Evolutionary conservation across 805 yeast genomes (phyloP), one percentile per base, ranked within the genome.

Genomic region (Cyberlindnera euphorbiiphila): DNA sequence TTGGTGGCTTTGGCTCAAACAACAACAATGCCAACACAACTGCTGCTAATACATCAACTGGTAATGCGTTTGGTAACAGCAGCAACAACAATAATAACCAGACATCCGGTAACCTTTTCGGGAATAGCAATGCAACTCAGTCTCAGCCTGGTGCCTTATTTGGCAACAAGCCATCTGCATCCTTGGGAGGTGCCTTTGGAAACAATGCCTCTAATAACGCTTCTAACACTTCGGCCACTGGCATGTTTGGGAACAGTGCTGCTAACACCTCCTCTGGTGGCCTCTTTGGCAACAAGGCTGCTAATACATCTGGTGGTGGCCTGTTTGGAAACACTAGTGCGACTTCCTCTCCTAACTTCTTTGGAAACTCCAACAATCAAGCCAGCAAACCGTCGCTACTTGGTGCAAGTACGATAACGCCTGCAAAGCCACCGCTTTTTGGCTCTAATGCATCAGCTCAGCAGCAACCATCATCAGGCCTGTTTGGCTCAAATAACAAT

Each of bases 311-410:
- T n/a, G 20, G 38, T 17, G 45, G 42, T 25, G 53, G 54, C 4
- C 39, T 51, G 1, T 51, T 49, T 40, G 53, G 45, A 20, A 35
- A 43, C 34, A 60, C 60, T 34, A 54, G 54, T 21, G 40, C 39
- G 19, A n/a, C 23, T 8, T 17, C 39, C 9, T 25, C 42, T 13
- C 12, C 34, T 17, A 36, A 39, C 7, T 25, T 39, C 20, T 39
- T 40, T n/a, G 43, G 33, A 9, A 29, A 36, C 32, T 23, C 14
- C 14, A n/a, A n/a, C n/a, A n/a, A n/a, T n/a, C n/a, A n/a, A n/a
- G 35, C 36, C 8, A 25, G 29, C 24, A 42, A 35, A 19, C 34
- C 37, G 12, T 31, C 34, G 2, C 28, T 28, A 3, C 31, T 34
- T 24, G 42, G 41, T n/a, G 28, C 36, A 22, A 18, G 22, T 19